These are phyloP conservation scores for Paxillus rubicundulus DNA, from an alignment of 768 basidiomycete genomes.

Conservation along the genomic window DNA sequence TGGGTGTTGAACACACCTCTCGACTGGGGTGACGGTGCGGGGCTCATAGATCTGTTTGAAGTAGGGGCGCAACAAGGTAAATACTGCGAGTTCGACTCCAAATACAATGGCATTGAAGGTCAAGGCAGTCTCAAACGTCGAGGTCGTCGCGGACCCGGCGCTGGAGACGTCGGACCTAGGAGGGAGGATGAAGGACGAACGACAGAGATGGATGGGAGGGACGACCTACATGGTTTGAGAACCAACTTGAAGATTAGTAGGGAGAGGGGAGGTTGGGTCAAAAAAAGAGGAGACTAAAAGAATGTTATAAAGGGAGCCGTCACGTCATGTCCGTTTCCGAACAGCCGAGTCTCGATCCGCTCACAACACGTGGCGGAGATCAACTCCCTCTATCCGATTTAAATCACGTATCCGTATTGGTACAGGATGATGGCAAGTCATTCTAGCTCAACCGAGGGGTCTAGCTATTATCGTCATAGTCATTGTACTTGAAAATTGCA, in stretches of 20 bases:
- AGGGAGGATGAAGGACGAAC: not conserved
- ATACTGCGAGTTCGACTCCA: conserved; percentile 64
- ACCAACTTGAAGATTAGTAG: not conserved
- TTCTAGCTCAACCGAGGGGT: too few species aligned
- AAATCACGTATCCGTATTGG: too few species aligned
- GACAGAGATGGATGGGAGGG: not conserved
- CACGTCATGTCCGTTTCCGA: too few species aligned
- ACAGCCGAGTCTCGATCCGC: too few species aligned
- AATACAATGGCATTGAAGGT: conserved; percentile 79
- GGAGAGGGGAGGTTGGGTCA: not conserved
- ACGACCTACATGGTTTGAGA: conserved; percentile 19
- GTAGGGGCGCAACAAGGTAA: conserved; percentile 79
- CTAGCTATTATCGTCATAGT: too few species aligned
- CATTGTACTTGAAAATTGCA: too few species aligned
- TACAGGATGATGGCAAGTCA: too few species aligned
- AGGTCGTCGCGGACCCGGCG: conserved; percentile 63
- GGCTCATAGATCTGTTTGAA: conserved; percentile 92
- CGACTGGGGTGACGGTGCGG: conserved; percentile 61
- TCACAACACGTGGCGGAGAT: too few species aligned
- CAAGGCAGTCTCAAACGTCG: conserved; percentile 81
- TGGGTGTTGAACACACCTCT: conserved; percentile 33
- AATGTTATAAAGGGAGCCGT: too few species aligned
- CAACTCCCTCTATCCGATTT: too few species aligned
- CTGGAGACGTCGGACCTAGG: conserved; percentile 39
- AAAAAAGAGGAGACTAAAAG: conserved; percentile 6